Evolutionary conservation across 352 stramenopile species (phyloP).

Genomic region (Phytophthora citricola): DNA sequence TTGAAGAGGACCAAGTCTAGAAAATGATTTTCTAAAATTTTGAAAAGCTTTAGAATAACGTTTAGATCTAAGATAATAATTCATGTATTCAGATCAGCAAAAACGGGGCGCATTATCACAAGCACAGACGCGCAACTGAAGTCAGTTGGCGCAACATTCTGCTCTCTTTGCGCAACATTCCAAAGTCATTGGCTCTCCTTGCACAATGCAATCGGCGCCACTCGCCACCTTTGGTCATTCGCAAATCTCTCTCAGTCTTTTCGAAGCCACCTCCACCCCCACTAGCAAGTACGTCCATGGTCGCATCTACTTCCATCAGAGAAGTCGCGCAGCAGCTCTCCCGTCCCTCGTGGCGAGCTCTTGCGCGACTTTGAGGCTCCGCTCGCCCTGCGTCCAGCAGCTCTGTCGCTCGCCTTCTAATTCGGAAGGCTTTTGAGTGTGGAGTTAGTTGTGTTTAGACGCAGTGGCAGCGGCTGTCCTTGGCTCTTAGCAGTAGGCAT

Average conservation of each 20-base stretch:
- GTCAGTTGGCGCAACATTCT: no score
- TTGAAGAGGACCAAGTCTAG: no score
- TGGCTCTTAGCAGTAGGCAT: constrained; percentile 57
- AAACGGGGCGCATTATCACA: no score
- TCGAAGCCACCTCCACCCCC: constrained; percentile 26
- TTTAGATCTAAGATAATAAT: no score
- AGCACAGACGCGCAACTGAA: no score
- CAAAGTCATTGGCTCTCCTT: neutral
- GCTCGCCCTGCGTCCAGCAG: constrained; percentile 16
- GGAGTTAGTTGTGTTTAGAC: constrained; percentile 10
- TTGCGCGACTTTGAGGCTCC: constrained; percentile 74
- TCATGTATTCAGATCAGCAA: no score
- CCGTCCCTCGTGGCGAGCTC: constrained; percentile 19
- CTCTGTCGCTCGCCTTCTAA: constrained; percentile 16
- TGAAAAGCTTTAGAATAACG: no score
- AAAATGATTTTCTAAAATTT: no score
- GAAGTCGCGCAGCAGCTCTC: constrained; percentile 36
- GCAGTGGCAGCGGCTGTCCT: constrained; percentile 49
- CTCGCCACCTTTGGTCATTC: constrained; percentile 22
- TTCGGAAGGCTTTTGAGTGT: constrained; percentile 22
- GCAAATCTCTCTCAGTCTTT: constrained; percentile 51
- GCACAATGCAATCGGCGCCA: neutral
- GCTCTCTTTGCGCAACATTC: no score
- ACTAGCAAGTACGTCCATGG: constrained; percentile 44
- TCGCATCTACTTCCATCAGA: constrained; percentile 15